Evolutionary conservation across 1,139 yeast species (phyloP), one percentile per base, ranked within the genome.

Genomic region (Geotrichum citri-aurantii): DNA sequence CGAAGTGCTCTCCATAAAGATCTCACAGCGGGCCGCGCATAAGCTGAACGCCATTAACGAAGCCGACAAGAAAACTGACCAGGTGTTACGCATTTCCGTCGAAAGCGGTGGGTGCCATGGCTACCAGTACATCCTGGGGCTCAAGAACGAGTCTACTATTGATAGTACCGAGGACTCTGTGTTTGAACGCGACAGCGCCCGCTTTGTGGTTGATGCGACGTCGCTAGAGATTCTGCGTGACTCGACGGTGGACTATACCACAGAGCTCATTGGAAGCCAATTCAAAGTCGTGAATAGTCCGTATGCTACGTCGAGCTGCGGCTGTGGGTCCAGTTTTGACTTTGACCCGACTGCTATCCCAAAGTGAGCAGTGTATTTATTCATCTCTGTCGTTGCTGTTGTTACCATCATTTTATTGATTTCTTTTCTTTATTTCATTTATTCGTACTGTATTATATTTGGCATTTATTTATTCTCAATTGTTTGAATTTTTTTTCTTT

Each of bases 101-200:
- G 98, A 92, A 66, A 88, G 96, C 68, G 99, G 99, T 6, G 99
- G 99, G 2, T 95, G 99, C 71, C 99, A 93, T 71, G 99, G 99
- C 31, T 95, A 90, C 73, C 99, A 93, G 72, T 93, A 93, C 69
- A 82, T 86, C 63, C 77, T 93, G 67, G 80, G 83, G 61, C 77
- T 92, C 55, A 79, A 85, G 5, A 79, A 80, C 57, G 72, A 79
- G 50, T 69, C 73, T 10, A 77, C 79, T 52, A 68, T 77, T 51
- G 74, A 79, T 19, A 68, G 66, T 7, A 69, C 71, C 0, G 81
- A 78, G 4, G 81, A 77, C 63, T 66, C 73, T 17, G 79, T 89
- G 3, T 90, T 90, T 68, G 85, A 81, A 63, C 78, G 92, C 62
- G 81, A 79, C 54, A 87, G 82, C 2, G 95, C 93, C 3, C 78